Base-by-base conservation (phyloP, 2,329 filamentous ascomycete genomes). In the Penicillium paneum region DNA sequence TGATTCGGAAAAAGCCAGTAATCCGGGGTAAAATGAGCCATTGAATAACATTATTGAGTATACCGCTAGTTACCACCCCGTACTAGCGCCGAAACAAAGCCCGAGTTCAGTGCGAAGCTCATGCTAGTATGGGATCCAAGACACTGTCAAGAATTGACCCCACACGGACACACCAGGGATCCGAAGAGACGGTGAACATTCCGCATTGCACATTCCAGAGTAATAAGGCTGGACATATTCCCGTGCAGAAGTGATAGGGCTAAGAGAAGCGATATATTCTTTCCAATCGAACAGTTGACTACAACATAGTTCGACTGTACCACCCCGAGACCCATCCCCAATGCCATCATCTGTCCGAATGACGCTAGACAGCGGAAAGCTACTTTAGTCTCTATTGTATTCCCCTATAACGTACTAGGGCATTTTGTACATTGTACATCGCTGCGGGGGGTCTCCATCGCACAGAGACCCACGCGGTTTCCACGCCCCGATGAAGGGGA, bases 401-500 rank as follows among this genome's bases (percentile, higher is more conserved):
- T 39, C 45, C 17, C 45, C 45, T 48, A 48, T 48, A 48, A 29
- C n/a, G 34, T 48, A 48, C 35, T 48, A 48, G 34, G n/a, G 34
- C 26, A 39, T 39, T 36, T 28, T 49, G 46, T 49, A 49, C 47
- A 21, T 34, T 17, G 47, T 49, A 49, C 43, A 49, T 53, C 50
- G 42, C 48, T 43, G 39, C 44, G 49, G 54, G 52, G 54, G 55
- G 54, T 56, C 49, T 46, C 44, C 54, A 54, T 60, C 47, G 21
- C 43, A 42, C 47, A 41, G 52, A 46, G 51, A 58, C 52, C 57
- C 60, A 59, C 59, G 54, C 51, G 41, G 53, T 52, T 40, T 50
- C 44, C 53, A 54, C 46, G 46, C 17, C 59, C 59, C 56, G 41
- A 62, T 61, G 32, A 45, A 56, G 61, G 54, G 56, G 40, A 57